A percentile compares a stretch with the other conserved stretches of the same genome.
phyloP scores from a whole-genome alignment of 768 basidiomycete species.

The Leucocoprinus leucothites region DNA sequence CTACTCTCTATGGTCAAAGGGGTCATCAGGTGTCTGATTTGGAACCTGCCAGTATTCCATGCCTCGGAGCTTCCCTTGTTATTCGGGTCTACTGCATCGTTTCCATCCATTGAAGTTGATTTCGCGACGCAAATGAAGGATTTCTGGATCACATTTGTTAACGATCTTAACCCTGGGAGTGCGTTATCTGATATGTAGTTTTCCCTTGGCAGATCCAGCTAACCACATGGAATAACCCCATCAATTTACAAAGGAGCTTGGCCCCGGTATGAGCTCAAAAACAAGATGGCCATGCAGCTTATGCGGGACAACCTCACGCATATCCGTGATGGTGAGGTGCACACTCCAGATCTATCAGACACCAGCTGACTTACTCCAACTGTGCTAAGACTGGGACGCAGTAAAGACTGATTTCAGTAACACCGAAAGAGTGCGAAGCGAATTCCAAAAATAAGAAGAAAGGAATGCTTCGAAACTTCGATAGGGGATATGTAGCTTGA shows the following conservation, averaged over 20 bases:
- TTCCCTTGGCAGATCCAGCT: background rate
- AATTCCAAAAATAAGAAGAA: background rate
- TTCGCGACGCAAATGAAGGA: slow-evolving; percentile 48
- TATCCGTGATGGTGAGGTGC: slow-evolving; percentile 49
- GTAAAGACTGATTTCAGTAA: no score
- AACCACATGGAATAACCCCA: background rate
- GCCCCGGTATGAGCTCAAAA: slow-evolving; percentile 37
- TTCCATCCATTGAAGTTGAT: slow-evolving; percentile 33
- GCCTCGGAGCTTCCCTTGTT: slow-evolving; percentile 45
- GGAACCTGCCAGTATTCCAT: slow-evolving; percentile 37
- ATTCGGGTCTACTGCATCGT: slow-evolving; percentile 42
- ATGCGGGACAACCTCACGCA: slow-evolving; percentile 49
- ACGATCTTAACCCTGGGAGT: slow-evolving; percentile 56
- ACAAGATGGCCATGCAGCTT: slow-evolving; percentile 44
- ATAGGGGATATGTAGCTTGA: no score
- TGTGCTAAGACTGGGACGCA: no score
- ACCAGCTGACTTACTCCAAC: no score
- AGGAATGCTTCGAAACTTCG: no score
- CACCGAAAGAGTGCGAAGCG: background rate
- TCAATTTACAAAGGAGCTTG: slow-evolving; percentile 33
- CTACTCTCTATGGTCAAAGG: background rate
- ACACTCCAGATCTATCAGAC: no score
- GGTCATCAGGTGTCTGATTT: no score
- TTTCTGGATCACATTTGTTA: slow-evolving; percentile 55
- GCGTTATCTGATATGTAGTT: slow-evolving; percentile 15